phyloP scores from a whole-genome alignment of 306 rosid genomes.

The Castanospermum australe region DNA sequence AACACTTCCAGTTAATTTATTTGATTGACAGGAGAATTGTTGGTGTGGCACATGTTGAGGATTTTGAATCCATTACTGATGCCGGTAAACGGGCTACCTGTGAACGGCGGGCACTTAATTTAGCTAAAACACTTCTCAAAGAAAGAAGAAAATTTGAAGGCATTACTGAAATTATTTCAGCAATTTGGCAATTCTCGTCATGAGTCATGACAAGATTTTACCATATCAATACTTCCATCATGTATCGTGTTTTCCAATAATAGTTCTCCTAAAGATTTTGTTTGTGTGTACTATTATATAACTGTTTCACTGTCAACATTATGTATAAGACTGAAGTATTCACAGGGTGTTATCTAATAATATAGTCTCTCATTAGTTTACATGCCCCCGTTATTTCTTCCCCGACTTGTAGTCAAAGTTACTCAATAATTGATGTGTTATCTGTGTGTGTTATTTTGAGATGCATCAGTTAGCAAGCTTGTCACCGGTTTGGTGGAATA shows the following conservation, averaged over 20 bases:
- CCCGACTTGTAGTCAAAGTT: no score
- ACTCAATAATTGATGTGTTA: no score
- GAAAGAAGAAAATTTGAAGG: conserved; percentile 59
- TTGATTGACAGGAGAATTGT: conserved; percentile 72
- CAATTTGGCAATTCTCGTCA: conserved; percentile 47
- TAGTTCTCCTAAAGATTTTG: neutral
- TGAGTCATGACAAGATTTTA: conserved; percentile 23
- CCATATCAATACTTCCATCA: neutral
- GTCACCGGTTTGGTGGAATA: no score
- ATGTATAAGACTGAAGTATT: neutral
- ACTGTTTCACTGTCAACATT: neutral
- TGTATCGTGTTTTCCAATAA: neutral
- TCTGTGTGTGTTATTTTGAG: no score
- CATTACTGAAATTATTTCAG: conserved; percentile 60
- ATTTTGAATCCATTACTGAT: conserved; percentile 74
- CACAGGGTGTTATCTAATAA: neutral
- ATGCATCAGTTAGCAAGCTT: no score
- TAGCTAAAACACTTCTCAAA: conserved; percentile 74
- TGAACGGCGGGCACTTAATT: conserved; percentile 64
- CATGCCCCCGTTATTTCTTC: neutral
- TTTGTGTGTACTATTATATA: neutral
- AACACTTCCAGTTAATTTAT: conserved; percentile 4
- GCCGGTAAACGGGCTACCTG: conserved; percentile 66
- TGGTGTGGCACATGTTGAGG: conserved; percentile 91
- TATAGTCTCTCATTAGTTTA: neutral